A percentile compares a stretch with the other conserved stretches of the same genome.
phyloP scores from a whole-genome alignment of 1,139 yeast species.

The Geotrichum phurueaensis region DNA sequence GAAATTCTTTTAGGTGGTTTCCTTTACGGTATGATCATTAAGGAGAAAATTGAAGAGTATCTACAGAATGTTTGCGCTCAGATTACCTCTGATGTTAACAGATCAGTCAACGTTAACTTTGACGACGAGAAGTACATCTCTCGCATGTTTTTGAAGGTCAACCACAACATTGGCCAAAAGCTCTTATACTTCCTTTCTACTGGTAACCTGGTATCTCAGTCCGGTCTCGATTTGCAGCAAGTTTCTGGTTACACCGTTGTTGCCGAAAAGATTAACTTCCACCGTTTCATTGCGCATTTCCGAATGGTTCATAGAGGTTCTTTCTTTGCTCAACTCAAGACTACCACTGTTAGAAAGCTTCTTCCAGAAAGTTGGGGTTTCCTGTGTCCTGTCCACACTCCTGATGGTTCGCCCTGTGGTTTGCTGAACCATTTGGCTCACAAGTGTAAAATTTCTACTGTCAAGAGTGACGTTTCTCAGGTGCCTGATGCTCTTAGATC shows the following conservation, averaged over 20 bases:
- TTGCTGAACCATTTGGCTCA: slow-evolving; percentile 93
- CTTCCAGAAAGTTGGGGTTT: slow-evolving; percentile 99
- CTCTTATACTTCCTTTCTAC: slow-evolving; percentile 91
- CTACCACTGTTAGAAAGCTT: slow-evolving; percentile 93
- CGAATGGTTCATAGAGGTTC: slow-evolving; percentile 99
- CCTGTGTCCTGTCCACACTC: slow-evolving; percentile 97
- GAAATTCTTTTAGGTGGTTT: slow-evolving; percentile 94
- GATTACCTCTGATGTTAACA: slow-evolving; percentile 70
- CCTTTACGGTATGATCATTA: slow-evolving; percentile 91
- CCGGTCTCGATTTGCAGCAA: slow-evolving; percentile 96
- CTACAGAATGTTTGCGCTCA: slow-evolving; percentile 66
- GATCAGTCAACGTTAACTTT: slow-evolving; percentile 81
- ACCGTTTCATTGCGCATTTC: slow-evolving; percentile 94
- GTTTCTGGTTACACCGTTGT: slow-evolving; percentile 98
- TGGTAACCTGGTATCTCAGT: slow-evolving; percentile 93
- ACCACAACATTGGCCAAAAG: slow-evolving; percentile 92
- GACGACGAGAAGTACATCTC: slow-evolving; percentile 76
- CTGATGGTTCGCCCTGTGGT: slow-evolving; percentile 99
- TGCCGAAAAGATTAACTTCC: slow-evolving; percentile 95
- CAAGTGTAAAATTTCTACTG: slow-evolving; percentile 82
- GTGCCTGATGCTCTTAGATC: slow-evolving; percentile 62
- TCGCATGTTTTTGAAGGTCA: slow-evolving; percentile 70
- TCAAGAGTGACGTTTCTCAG: slow-evolving; percentile 63
- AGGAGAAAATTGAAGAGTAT: slow-evolving; percentile 94
- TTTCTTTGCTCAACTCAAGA: slow-evolving; percentile 94